phyloP scores from a whole-genome alignment of 2,329 filamentous ascomycete species.

The Penicillium sp. region DNA sequence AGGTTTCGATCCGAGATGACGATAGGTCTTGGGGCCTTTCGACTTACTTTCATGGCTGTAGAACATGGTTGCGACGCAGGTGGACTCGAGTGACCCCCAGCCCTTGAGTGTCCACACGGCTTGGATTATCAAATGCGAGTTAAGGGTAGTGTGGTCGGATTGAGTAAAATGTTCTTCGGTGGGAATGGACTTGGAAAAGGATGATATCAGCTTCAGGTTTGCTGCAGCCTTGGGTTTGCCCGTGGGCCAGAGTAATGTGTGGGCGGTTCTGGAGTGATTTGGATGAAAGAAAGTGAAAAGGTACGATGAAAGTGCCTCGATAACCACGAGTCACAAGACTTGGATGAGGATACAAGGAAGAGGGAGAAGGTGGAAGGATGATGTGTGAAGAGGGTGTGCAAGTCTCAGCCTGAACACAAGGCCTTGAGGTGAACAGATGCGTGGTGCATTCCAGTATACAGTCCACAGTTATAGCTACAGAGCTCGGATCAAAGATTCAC shows the following conservation, averaged over 20 bases:
- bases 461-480: not conserved
- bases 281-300: not conserved
- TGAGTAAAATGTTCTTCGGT: not conserved
- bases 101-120: not conserved
- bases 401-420: not conserved
- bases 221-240: not conserved
- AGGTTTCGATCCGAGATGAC: not conserved
- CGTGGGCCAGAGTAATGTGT: not conserved
- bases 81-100: not conserved
- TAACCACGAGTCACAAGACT: not conserved
- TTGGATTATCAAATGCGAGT: not conserved
- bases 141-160: not conserved
- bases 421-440: not conserved
- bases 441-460: not conserved
- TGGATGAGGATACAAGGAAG: not conserved
- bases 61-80: slow-evolving; percentile 62
- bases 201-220: not conserved
- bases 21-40: not conserved
- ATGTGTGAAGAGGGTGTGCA: not conserved
- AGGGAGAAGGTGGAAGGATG: not conserved
- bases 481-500: not conserved
- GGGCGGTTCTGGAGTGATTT: not conserved
- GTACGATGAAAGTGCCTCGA: not conserved
- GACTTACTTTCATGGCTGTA: slow-evolving; percentile 88
- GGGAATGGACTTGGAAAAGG: not conserved